phyloP scores from a whole-genome alignment of 345 rosid genomes.

The Lepidium didymum region DNA sequence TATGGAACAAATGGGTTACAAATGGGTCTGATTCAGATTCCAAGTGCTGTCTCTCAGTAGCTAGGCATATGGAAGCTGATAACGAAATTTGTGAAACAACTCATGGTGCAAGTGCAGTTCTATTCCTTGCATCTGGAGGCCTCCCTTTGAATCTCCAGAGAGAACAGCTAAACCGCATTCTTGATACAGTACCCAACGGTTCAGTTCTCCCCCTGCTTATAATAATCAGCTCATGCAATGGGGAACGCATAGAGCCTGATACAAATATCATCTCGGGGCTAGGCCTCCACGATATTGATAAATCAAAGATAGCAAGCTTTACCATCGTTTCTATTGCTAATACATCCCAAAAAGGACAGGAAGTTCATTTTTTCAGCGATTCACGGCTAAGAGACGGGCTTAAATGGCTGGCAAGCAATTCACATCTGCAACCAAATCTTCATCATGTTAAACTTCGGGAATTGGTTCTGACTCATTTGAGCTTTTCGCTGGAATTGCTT shows the following conservation, averaged over 20 bases:
- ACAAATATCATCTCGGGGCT: constrained; percentile 36
- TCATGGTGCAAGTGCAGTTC: constrained; percentile 69
- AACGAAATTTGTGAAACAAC: constrained; percentile 32
- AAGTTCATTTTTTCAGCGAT: constrained; percentile 65
- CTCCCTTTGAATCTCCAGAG: constrained; percentile 64
- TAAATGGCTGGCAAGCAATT: constrained; percentile 70
- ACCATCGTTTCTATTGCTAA: constrained; percentile 51
- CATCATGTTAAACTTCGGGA: constrained; percentile 42
- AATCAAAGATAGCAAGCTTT: constrained; percentile 50
- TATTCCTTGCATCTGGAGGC: constrained; percentile 57
- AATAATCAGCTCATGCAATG: constrained; percentile 41
- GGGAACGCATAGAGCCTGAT: constrained; percentile 36
- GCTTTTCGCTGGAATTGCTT: constrained; percentile 41
- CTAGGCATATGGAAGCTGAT: constrained; percentile 41
- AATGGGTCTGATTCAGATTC: constrained; percentile 34
- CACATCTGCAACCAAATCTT: constrained; percentile 70
- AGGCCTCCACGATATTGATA: constrained; percentile 62
- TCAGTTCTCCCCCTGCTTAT: constrained; percentile 76
- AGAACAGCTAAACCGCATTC: constrained; percentile 46
- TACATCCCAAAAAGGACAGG: constrained; percentile 28
- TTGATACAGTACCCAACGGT: constrained; percentile 54
- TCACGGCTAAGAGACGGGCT: constrained; percentile 60
- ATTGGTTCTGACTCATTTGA: constrained; percentile 51
- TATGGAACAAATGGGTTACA: constrained; percentile 74
- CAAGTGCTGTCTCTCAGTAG: constrained; percentile 64